phyloP scores from a whole-genome alignment of 495 filamentous ascomycete genomes.

The Neurospora sublineolata region DNA sequence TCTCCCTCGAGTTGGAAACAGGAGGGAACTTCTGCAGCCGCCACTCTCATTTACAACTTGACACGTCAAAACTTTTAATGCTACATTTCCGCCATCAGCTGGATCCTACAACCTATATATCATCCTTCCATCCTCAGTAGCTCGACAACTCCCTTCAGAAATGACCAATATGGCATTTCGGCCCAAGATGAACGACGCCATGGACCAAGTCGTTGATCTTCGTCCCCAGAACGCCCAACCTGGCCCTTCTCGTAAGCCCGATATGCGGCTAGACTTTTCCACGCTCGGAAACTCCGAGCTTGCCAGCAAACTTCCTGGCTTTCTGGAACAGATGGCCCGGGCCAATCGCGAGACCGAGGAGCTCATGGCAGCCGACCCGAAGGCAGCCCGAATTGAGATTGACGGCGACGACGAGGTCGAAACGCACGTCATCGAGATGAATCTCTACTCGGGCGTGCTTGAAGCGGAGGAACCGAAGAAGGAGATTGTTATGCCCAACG shows the following conservation, averaged over 20 bases:
- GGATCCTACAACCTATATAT: neutral
- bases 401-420: slow-evolving; percentile 9
- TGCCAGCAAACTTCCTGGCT: slow-evolving; percentile 13
- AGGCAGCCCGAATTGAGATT: slow-evolving; percentile 12
- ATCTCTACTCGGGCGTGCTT: slow-evolving; percentile 11
- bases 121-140: neutral
- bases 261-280: slow-evolving; percentile 16
- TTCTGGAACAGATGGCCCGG: slow-evolving; percentile 17
- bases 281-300: slow-evolving; percentile 16
- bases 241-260: slow-evolving; percentile 3
- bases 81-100: neutral
- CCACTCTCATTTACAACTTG: neutral
- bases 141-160: neutral
- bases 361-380: slow-evolving; percentile 11
- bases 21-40: neutral
- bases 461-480: slow-evolving; percentile 7
- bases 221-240: neutral
- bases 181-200: slow-evolving; percentile 5
- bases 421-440: slow-evolving; percentile 13
- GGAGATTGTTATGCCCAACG: neutral
- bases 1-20: neutral
- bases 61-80: neutral
- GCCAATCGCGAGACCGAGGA: slow-evolving; percentile 17
- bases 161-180: neutral
- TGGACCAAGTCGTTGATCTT: slow-evolving; percentile 17